Evolutionary conservation across 2,329 filamentous ascomycete genomes (phyloP).

Genomic region (Pseudogymnoascus verrucosus): DNA sequence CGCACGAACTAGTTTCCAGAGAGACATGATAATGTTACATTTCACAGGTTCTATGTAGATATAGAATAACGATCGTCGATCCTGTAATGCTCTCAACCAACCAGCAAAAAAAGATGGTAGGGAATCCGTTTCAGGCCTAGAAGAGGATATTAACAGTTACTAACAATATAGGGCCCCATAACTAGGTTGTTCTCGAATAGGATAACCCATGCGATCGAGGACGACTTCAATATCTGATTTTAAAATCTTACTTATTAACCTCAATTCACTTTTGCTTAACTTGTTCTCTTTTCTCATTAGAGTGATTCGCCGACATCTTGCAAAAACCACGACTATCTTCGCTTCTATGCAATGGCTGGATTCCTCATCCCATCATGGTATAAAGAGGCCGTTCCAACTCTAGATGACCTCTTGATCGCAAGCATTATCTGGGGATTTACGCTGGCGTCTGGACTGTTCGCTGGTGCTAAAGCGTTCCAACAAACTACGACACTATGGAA

Average conservation of each 20-base stretch:
- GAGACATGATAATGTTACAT: not conserved
- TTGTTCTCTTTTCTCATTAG: not conserved
- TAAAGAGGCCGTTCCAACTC: conserved; percentile 4
- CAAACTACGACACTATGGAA: conserved; percentile 30
- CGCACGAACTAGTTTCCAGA: not conserved
- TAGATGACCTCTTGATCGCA: conserved; percentile 29
- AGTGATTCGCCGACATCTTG: not conserved
- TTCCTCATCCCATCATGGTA: not conserved
- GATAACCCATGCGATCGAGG: not conserved
- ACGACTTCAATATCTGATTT: not conserved
- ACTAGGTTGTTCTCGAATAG: not conserved
- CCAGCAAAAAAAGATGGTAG: not conserved
- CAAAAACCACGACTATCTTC: not conserved
- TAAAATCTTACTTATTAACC: not conserved
- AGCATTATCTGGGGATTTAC: conserved; percentile 33
- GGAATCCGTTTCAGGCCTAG: not conserved
- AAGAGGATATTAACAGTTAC: not conserved
- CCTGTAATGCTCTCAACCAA: not conserved
- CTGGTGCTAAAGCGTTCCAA: conserved; percentile 27
- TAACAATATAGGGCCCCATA: not conserved
- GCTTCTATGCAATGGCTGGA: not conserved
- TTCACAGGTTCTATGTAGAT: not conserved
- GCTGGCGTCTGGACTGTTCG: conserved; percentile 30
- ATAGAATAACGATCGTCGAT: not conserved
- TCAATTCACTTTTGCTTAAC: not conserved